Evolutionary conservation across 805 yeast species (phyloP).

Genomic region (Metschnikowia amazonensis): DNA sequence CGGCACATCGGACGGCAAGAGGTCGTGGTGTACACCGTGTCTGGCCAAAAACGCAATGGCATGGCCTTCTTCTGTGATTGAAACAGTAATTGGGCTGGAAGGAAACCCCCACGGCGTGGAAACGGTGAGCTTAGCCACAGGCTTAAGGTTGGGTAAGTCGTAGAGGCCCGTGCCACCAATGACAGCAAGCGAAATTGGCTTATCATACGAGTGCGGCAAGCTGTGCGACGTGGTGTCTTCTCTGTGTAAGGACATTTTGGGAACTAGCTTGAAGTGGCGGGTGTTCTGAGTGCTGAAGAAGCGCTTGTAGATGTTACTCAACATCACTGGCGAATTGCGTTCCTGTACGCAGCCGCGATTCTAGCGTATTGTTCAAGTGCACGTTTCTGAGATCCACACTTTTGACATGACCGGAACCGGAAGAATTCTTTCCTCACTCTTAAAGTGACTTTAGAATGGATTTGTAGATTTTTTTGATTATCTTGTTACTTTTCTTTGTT

Average conservation of each 20-base stretch:
- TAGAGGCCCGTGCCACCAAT: slow-evolving; percentile 99
- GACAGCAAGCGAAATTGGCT: slow-evolving; percentile 76
- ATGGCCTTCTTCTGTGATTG: slow-evolving; percentile 70
- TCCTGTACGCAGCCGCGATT: slow-evolving; percentile 2
- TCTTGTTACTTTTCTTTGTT: too few relatives aligned
- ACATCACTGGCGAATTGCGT: slow-evolving; percentile 1
- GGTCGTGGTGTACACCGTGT: slow-evolving; percentile 89
- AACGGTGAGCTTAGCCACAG: slow-evolving; percentile 77
- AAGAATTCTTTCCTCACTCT: too few relatives aligned
- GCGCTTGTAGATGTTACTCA: not conserved
- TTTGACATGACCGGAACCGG: too few relatives aligned
- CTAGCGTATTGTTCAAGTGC: not conserved
- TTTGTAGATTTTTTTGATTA: too few relatives aligned
- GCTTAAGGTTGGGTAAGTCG: slow-evolving; percentile 73
- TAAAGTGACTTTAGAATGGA: too few relatives aligned
- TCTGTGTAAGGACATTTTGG: slow-evolving; percentile 35
- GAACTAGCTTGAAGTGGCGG: not conserved
- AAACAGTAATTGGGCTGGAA: slow-evolving; percentile 87
- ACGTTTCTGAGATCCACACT: not conserved
- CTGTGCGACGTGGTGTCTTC: slow-evolving; percentile 23
- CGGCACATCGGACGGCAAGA: slow-evolving; percentile 89
- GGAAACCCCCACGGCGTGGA: slow-evolving; percentile 98
- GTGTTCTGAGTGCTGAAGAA: not conserved
- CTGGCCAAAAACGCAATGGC: slow-evolving; percentile 92
- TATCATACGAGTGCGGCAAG: slow-evolving; percentile 53